Base-by-base conservation (phyloP, 805 yeast genomes). In the Ogataea chonburiensis region DNA sequence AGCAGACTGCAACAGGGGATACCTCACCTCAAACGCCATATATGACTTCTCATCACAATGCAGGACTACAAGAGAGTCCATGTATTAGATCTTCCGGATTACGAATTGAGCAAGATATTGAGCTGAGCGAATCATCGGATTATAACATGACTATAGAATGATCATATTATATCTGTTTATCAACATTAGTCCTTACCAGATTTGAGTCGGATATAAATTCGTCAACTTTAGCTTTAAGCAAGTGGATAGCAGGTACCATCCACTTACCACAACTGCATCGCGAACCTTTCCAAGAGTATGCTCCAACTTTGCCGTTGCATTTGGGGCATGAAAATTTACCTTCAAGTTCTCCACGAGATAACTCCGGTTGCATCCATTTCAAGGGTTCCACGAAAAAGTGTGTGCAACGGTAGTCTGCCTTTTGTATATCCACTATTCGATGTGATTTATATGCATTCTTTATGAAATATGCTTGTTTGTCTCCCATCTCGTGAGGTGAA, bases 221-320 rank as follows among this genome's bases (percentile, higher is more conserved):
- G 56, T 91, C 97, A 5, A 86, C 91, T 56, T 86, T 85, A 5
- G 88, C 82, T 18, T 79, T 68, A 58, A 81, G 88, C 37, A 93
- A 60, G 57, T 85, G 86, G 42, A 93, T 72, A 1, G 95, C 94
- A 0, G 98, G 98, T 7, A 86, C 74, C 70, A 91, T 81, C 98
- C 98, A 93, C 50, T 77, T 78, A 3, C 97, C 97, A 60, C 98
- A 93, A 40, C 93, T 78, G 60, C 98, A 93, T 50, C 95, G 67
- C 2, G 91, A 78, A 0, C 98, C 98, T 52, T 81, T 85, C 98
- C 98, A 93, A 44, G 81, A 77, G 58, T 88, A 93, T 0, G 86
- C 88, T 10, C 98, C 98, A 2, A 93, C 76, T 63, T 91, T 93
- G 11, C 84, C 69, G 5, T 67, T 66, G 65, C 98, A 93, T 53